phyloP scores from a whole-genome alignment of 1,284 basidiomycete species.

The Pisolithus thermaeus region DNA sequence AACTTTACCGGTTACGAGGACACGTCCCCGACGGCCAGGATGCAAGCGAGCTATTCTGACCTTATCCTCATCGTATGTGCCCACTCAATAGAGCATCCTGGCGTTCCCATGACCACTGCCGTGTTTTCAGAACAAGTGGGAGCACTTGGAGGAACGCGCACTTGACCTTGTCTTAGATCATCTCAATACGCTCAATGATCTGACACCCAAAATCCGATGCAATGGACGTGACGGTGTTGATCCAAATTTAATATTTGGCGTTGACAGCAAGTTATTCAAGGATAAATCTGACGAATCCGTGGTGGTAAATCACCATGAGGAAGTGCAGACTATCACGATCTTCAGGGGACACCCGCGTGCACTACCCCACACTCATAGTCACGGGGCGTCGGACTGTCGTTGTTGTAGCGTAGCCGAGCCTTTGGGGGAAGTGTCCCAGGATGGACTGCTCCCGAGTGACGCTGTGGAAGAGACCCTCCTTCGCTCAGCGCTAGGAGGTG shows the following conservation, averaged over 20 bases:
- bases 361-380: constrained; percentile 16
- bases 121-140: constrained; percentile 73
- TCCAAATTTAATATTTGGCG: constrained; percentile 74
- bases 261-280: constrained; percentile 73
- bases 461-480: constrained; percentile 32
- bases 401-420: constrained; percentile 10
- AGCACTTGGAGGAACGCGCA: constrained; percentile 69
- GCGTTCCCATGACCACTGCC: constrained; percentile 5
- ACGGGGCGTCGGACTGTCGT: constrained; percentile 19
- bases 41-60: constrained; percentile 93
- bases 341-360: constrained; percentile 36
- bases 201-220: constrained; percentile 77
- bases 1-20: constrained; percentile 91
- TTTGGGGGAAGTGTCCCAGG: not conserved
- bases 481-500: constrained; percentile 38
- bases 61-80: constrained; percentile 73
- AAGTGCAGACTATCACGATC: constrained; percentile 76
- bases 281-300: constrained; percentile 26
- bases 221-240: constrained; percentile 61
- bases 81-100: not conserved
- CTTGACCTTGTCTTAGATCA: constrained; percentile 81
- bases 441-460: not conserved
- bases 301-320: constrained; percentile 54
- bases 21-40: constrained; percentile 79
- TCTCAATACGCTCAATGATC: constrained; percentile 83